Conservation (phyloP, 2,329 filamentous ascomycete genomes). For the Colletotrichum liaoningense region DNA sequence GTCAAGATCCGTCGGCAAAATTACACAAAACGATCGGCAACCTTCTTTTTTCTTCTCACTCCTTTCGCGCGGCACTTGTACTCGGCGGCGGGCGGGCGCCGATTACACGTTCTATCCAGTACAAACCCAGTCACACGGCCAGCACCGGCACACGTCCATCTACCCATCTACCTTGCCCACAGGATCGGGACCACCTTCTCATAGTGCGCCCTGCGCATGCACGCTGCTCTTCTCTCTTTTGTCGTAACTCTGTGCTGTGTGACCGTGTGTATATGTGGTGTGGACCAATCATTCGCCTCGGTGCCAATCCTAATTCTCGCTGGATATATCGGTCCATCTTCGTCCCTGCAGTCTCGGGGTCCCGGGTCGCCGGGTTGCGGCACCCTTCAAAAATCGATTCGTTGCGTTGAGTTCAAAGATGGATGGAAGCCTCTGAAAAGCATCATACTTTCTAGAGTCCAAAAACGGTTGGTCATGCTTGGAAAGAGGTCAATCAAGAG, state of each 20-base stretch:
- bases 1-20: not conserved
- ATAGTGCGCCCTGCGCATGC: not conserved
- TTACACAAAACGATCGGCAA: not conserved
- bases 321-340: not conserved
- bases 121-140: not conserved
- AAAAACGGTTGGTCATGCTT: no score
- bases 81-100: not conserved
- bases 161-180: not conserved
- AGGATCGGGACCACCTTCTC: not conserved
- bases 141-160: not conserved
- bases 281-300: not conserved
- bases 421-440: no score
- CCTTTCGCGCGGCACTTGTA: not conserved
- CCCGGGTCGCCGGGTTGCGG: no score
- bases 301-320: not conserved
- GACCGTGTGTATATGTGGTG: no score
- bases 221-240: no score
- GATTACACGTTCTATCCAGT: not conserved
- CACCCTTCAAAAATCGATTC: no score
- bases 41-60: not conserved
- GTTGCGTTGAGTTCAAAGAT: no score
- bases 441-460: no score
- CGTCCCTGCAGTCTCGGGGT: not conserved
- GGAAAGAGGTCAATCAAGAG: no score
- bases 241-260: not conserved